Percentiles rank a stretch among this genome's conserved stretches.
Conservation (phyloP, 2,329 filamentous ascomycete genomes). For the Colletotrichum horii region DNA sequence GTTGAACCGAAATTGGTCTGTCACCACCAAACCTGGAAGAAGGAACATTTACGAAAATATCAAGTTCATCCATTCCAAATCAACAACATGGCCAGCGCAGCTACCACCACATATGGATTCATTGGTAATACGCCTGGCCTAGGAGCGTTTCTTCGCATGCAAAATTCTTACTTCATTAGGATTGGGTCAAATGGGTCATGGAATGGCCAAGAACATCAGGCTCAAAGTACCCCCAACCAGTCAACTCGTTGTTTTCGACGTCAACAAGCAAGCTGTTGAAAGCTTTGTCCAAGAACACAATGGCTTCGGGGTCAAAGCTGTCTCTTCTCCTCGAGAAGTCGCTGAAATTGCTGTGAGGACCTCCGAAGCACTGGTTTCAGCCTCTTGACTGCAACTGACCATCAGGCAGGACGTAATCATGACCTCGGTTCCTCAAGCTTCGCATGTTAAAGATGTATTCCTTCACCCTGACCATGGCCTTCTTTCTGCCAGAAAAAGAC, state of each 20-base stretch:
- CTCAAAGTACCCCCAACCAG: neutral
- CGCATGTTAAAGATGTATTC: neutral
- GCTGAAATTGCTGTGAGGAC: neutral
- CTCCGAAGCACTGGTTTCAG: neutral
- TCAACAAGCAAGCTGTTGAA: neutral
- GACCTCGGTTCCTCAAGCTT: neutral
- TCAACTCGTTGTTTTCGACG: neutral
- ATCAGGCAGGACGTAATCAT: neutral
- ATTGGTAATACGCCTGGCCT: neutral
- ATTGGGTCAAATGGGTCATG: neutral
- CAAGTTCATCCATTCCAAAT: neutral
- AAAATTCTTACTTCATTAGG: neutral
- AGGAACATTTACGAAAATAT: neutral
- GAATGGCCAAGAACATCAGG: neutral
- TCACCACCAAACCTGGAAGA: neutral
- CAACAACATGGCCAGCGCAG: neutral
- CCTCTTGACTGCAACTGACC: neutral
- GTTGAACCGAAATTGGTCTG: neutral
- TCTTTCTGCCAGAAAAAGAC: neutral
- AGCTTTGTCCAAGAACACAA: neutral
- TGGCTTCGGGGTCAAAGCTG: neutral
- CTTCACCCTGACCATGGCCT: neutral
- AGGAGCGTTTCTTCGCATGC: neutral
- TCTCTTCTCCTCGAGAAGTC: neutral
- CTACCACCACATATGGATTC: neutral